These are phyloP conservation scores for Aspergillus kassunensis DNA, from an alignment of 495 filamentous ascomycete species.

Conservation along the genomic window DNA sequence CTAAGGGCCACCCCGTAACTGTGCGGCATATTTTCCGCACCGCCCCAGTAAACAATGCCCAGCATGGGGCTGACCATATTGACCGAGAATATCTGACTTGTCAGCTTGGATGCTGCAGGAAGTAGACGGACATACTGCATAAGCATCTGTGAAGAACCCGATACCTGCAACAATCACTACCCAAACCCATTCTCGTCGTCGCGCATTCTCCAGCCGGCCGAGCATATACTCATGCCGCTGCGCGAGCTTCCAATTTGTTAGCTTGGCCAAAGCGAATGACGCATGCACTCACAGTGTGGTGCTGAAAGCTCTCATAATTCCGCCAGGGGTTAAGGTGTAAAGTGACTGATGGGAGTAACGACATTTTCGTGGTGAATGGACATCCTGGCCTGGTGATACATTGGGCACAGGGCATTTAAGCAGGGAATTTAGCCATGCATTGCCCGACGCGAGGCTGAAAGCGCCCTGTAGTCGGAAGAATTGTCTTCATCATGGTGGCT, in stretches of 20 bases:
- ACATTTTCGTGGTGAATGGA: not conserved
- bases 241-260: slow-evolving; percentile 2
- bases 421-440: not conserved
- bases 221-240: slow-evolving; percentile 14
- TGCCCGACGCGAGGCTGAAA: slow-evolving; percentile 2
- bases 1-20: slow-evolving; percentile 39
- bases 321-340: slow-evolving; percentile 13
- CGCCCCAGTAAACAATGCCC: slow-evolving; percentile 49
- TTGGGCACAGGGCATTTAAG: too few relatives aligned
- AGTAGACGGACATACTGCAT: slow-evolving; percentile 29
- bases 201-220: slow-evolving; percentile 13
- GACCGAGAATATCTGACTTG: slow-evolving; percentile 41
- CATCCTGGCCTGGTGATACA: not conserved
- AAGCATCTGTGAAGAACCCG: slow-evolving; percentile 59
- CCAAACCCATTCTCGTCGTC: slow-evolving; percentile 22
- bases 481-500: not conserved
- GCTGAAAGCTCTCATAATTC: slow-evolving; percentile 11
- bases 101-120: not conserved
- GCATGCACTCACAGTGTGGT: slow-evolving; percentile 2
- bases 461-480: not conserved
- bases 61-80: slow-evolving; percentile 53
- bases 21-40: slow-evolving; percentile 8
- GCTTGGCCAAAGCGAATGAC: not conserved
- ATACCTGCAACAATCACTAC: slow-evolving; percentile 51
- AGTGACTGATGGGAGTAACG: slow-evolving; percentile 4